Evolutionary conservation across 306 rosid genomes (phyloP), one percentile per base, ranked within the genome.

Genomic region (Bauhinia variegata): DNA sequence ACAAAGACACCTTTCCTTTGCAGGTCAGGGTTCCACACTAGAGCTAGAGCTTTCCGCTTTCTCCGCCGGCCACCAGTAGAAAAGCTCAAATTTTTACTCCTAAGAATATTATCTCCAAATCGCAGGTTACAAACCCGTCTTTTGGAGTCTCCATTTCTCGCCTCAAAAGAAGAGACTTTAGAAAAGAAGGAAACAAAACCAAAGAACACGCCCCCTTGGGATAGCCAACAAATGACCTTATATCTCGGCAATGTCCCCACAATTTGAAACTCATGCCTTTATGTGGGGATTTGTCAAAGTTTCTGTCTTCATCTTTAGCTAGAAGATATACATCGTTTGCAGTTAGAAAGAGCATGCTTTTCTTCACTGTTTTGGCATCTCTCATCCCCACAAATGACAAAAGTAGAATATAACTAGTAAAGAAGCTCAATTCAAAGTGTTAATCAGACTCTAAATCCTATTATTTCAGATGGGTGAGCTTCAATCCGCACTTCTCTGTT

Each of bases 61-160:
- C n/a, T n/a, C n/a, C 77, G 87, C 75, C 95, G 80, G 92, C 96
- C 96, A 82, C 77, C 62, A 42, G 1, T 58, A 70, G 60, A 75
- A 81, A 72, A 77, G 67, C 79, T 43, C 15, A 19, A 66, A 61
- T 48, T 63, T 67, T 55, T 68, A n/a, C 34, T 65, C 12, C 58
- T 57, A 32, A 4, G 9, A 54, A 71, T 52, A 52, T n/a, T n/a
- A n/a, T 4, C 60, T 70, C 74, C 77, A 71, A 74, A 65, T n/a
- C 60, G 66, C 75, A 48, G 42, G 54, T 81, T 60, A 77, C 81
- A 37, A 79, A 4, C 50, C 37, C 61, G 65, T 37, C 80, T 65
- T 70, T 51, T 32, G 13, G 48, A 54, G 69, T 60, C 74, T 70
- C 62, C 77, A 44, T 72, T 80, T 41, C 59, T 41, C 62, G 73